Evolutionary conservation across 768 basidiomycete species (phyloP).

Genomic region (Collybia sp.): DNA sequence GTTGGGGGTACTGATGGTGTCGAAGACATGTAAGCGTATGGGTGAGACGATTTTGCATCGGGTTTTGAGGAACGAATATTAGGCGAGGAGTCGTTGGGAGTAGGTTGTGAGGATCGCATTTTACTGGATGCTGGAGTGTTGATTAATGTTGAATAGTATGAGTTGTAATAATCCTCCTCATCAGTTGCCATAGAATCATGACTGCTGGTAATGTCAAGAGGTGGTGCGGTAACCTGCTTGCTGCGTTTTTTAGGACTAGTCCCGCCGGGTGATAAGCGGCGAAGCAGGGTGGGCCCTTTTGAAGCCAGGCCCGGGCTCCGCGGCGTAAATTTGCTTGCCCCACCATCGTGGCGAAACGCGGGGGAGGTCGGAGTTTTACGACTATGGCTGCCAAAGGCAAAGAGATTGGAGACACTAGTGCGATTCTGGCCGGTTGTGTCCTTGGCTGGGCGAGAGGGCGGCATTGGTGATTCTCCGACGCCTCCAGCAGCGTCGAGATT

Average conservation of each 20-base stretch:
- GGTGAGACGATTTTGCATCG: slow-evolving; percentile 33
- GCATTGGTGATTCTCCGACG: slow-evolving; percentile 62
- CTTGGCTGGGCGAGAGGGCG: slow-evolving; percentile 23
- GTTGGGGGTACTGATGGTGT: not conserved
- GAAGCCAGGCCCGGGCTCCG: too few relatives aligned
- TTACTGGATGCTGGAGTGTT: slow-evolving; percentile 14
- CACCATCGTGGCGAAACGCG: too few relatives aligned
- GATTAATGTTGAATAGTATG: slow-evolving; percentile 41
- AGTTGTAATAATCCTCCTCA: slow-evolving; percentile 46
- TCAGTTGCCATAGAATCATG: slow-evolving; percentile 10
- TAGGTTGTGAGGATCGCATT: slow-evolving; percentile 11
- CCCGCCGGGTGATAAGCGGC: not conserved
- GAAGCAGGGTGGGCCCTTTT: not conserved
- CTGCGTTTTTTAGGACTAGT: not conserved
- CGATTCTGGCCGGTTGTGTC: slow-evolving; percentile 28
- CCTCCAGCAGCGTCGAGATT: slow-evolving; percentile 48
- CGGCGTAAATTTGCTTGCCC: not conserved
- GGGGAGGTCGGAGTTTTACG: too few relatives aligned
- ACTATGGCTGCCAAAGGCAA: slow-evolving; percentile 34
- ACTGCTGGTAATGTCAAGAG: slow-evolving; percentile 1
- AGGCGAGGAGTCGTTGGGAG: slow-evolving; percentile 20
- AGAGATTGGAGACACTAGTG: slow-evolving; percentile 49
- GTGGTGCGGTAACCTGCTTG: not conserved
- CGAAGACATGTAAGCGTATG: slow-evolving; percentile 45
- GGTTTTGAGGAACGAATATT: too few relatives aligned